Base-by-base conservation (phyloP, 2,329 filamentous ascomycete species). In the Trichoderma sp. region DNA sequence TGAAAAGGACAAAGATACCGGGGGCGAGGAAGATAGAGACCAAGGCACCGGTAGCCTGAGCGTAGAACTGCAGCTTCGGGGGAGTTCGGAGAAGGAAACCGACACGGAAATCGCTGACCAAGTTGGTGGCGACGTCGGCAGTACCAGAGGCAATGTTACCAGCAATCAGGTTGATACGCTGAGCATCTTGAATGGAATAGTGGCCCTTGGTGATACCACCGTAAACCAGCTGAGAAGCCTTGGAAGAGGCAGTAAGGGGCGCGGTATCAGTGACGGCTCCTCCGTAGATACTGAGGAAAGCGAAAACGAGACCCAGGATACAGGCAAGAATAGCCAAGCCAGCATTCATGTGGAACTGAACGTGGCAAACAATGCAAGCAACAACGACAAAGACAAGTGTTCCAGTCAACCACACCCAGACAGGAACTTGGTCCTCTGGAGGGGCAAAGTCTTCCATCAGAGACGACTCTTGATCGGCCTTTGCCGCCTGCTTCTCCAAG, bases 141-240 rank as follows among this genome's bases (percentile, higher is more conserved):
- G 85, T 85, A 70, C 86, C 87, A 0, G 85, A 85, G 8, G 87
- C 86, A 53, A 89, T 83, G 76, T 83, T 83, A 74, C 90, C 90
- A 55, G 90, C 90, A 36, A 91, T 85, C 34, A 92, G 80, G 82
- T 92, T 92, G 80, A 92, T 85, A 65, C 85, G 83, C 80, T 92
- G 90, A 1, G 90, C 88, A 17, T 86, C 79, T 7, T 80, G 75
- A 70, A 87, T 74, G 1, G 80, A 76, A 79, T 85, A 87, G 74
- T 85, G 81, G 78, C 86, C 83, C 73, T 86, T 84, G 43, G 90
- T 91, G 34, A 89, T 89, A 65, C 87, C 90, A 74, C 90, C 90
- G 61, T 91, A 89, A 69, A 92, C 85, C 71, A 92, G 87, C 82
- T 92, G 90, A 2, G 89, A 90, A 5, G 90, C 90, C 80, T 92